Base-by-base conservation (phyloP, 208 protist genomes). In the Leishmania amazonensis region DNA sequence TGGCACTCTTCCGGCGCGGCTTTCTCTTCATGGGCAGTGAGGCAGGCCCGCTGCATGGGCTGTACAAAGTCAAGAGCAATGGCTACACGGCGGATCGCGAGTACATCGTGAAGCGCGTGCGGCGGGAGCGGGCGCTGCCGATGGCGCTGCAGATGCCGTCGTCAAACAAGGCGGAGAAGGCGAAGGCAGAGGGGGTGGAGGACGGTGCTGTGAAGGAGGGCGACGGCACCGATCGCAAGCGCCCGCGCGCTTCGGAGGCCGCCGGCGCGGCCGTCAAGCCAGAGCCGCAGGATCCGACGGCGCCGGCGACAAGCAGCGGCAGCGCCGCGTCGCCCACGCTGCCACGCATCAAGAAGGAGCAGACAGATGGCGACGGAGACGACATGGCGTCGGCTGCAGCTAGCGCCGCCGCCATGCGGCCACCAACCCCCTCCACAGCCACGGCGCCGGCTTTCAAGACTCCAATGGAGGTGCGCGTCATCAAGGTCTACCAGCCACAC, bases 11-110 rank as follows among this genome's bases (percentile, higher is more conserved):
- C 38, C 93, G 94, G 65, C 92, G 81, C 28, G 99, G 99, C 4
- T 99, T 98, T 87, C 85, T 99, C 1, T 99, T 99, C 81, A 85
- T 94, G 11, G 99, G 98, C 21, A 87, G 94, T 57, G 99, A 99
- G 88, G 97, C 96, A 64, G 96, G 93, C n/a, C 81, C 89, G 35
- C 89, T 99, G 82, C 99, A 99, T 88, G 88, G 85, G 40, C 65
- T 98, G 24, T 98, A 99, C 88, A 96, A 98, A 85, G 98, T 99
- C 76, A 89, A 93, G 49, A 88, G 85, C 13, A 86, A 99, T 67
- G 97, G 97, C 70, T 96, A 95, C 83, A 84, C 75, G 7, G 83
- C 42, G 8, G 91, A 96, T n/a, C 76, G 78, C 68, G 91, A 97
- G 67, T 96, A 96, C 84, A 88, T 96, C 74, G 78, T 94, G 51